A percentile compares a stretch with the other conserved stretches of the same genome.
These are phyloP conservation scores for Triticum timopheevii DNA, from an alignment of 176 grass and related monocot genomes.

Conservation along the genomic window DNA sequence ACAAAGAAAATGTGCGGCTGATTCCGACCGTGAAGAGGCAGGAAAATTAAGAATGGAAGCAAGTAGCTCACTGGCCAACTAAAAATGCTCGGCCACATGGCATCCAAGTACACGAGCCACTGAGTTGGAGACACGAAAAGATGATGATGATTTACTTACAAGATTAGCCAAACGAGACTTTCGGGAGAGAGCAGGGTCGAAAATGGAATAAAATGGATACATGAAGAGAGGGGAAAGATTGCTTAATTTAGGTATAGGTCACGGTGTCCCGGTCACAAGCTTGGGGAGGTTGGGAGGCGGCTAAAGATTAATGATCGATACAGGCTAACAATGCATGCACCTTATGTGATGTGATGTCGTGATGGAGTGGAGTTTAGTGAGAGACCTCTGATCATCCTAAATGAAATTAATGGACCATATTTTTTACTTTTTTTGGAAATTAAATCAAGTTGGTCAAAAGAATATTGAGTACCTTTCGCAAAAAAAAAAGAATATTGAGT, in stretches of 20 bases:
- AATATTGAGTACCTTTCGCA: too few relatives aligned
- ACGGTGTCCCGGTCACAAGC: conserved; percentile 18
- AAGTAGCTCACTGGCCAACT: conserved; percentile 2
- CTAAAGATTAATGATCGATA: conserved; percentile 16
- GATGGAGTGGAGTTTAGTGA: neutral
- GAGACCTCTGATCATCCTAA: neutral
- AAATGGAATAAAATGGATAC: neutral
- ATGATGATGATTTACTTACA: neutral
- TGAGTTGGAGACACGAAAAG: neutral
- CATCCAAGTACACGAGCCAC: neutral
- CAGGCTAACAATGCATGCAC: neutral
- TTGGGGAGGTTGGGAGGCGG: neutral
- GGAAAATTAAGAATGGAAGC: neutral
- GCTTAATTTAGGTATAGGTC: conserved; percentile 3
- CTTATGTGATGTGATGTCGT: neutral
- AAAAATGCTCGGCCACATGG: neutral
- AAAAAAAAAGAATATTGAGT: too few relatives aligned
- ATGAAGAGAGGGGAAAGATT: neutral
- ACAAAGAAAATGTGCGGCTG: neutral
- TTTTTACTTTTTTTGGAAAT: too few relatives aligned
- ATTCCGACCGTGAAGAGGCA: neutral
- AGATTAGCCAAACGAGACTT: neutral
- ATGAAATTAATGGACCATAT: neutral
- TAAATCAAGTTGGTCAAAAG: too few relatives aligned
- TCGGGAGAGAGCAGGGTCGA: neutral